These are phyloP conservation scores for Podaxis sp. DNA, from an alignment of 768 basidiomycete species.

Conservation along the genomic window DNA sequence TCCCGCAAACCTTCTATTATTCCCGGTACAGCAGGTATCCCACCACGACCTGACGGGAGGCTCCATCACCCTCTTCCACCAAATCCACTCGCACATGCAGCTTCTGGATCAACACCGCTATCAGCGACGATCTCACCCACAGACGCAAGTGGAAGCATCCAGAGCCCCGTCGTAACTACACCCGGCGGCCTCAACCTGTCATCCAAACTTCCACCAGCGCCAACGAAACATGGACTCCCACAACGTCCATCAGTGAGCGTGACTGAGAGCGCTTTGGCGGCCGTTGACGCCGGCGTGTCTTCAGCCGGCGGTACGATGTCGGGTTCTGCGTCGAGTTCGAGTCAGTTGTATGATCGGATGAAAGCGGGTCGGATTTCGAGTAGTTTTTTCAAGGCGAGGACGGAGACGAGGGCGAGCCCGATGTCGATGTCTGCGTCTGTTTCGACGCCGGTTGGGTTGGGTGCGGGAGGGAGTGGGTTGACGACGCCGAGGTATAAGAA, in stretches of 20 bases:
- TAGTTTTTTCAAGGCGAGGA: slow-evolving; percentile 17
- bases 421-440: slow-evolving; percentile 16
- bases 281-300: neutral
- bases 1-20: neutral
- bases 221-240: neutral
- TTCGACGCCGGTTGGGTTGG: neutral
- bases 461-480: neutral
- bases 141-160: neutral
- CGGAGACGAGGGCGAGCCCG: slow-evolving; percentile 16
- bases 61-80: slow-evolving; percentile 18
- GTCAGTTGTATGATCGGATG: slow-evolving; percentile 2
- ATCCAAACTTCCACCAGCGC: neutral
- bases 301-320: neutral
- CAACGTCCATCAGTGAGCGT: slow-evolving; percentile 1
- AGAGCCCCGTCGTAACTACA: neutral
- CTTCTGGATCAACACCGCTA: slow-evolving; percentile 1
- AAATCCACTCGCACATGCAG: slow-evolving; percentile 15
- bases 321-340: neutral
- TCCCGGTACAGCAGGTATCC: neutral
- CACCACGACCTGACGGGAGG: slow-evolving; percentile 9
- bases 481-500: neutral
- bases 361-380: slow-evolving; percentile 21
- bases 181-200: neutral
- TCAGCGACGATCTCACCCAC: neutral
- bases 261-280: neutral